Conservation (phyloP, 177 flowering plant species). For the Vitis hybrid region DNA sequence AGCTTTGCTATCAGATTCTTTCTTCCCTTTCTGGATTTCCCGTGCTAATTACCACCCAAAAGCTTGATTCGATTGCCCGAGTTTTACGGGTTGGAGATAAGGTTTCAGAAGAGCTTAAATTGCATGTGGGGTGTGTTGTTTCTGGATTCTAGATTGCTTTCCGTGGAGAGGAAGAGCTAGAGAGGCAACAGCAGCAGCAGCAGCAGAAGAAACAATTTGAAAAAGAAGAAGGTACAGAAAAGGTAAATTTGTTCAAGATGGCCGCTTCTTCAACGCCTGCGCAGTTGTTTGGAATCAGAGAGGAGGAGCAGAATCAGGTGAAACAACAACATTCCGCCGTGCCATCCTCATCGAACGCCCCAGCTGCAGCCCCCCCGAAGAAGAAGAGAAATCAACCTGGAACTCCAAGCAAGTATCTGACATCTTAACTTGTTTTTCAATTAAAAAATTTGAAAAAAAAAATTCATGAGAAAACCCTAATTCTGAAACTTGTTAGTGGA, state of each 20-base stretch:
- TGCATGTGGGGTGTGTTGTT: slow-evolving; percentile 16
- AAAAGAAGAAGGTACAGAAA: neutral
- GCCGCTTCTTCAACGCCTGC: slow-evolving; percentile 51
- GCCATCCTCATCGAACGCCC: slow-evolving; percentile 39
- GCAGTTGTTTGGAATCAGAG: slow-evolving; percentile 42
- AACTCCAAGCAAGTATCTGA: slow-evolving; percentile 77
- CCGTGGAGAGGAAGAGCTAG: neutral
- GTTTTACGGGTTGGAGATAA: neutral
- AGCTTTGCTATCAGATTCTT: neutral
- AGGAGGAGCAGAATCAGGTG: slow-evolving; percentile 48
- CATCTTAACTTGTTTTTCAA: neutral
- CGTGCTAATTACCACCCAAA: slow-evolving; percentile 6
- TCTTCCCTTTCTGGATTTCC: slow-evolving; percentile 12
- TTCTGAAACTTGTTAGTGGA: slow-evolving; percentile 1
- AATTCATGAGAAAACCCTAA: too few species aligned
- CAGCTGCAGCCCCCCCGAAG: slow-evolving; percentile 44
- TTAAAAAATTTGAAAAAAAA: neutral
- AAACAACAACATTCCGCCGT: slow-evolving; percentile 51
- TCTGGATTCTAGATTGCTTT: slow-evolving; percentile 3
- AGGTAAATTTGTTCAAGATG: slow-evolving; percentile 11
- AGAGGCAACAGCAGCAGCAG: slow-evolving; percentile 3
- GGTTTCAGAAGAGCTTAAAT: slow-evolving; percentile 1
- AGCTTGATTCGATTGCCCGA: neutral
- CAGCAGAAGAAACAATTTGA: neutral
- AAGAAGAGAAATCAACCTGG: slow-evolving; percentile 90